Percentiles rank a stretch among this genome's conserved stretches.
Conservation (phyloP, 2,329 filamentous ascomycete species). For the Penicillium hordei region DNA sequence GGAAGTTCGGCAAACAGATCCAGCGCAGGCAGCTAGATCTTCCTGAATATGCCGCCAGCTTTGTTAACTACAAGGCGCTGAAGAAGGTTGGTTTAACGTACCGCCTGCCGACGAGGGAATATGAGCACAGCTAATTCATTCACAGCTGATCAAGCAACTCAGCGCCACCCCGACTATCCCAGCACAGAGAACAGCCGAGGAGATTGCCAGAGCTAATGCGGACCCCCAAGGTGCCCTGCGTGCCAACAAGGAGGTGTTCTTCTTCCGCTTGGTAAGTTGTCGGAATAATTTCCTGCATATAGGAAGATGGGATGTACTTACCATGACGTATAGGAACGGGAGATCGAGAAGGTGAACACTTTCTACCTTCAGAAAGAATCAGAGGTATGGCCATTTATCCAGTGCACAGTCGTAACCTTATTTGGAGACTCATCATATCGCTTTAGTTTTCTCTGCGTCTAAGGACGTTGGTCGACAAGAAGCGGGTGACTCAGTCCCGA, state of each 20-base stretch:
- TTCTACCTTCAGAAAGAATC: slow-evolving; percentile 98
- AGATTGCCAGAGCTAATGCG: slow-evolving; percentile 44
- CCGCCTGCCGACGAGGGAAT: not conserved
- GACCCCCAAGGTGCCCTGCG: slow-evolving; percentile 89
- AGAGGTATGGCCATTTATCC: slow-evolving; percentile 64
- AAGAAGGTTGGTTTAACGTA: slow-evolving; percentile 72
- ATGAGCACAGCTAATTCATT: slow-evolving; percentile 28
- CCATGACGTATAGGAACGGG: slow-evolving; percentile 68
- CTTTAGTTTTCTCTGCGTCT: slow-evolving; percentile 84
- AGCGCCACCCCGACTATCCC: slow-evolving; percentile 84
- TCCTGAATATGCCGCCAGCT: slow-evolving; percentile 97
- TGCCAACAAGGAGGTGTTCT: slow-evolving; percentile 97
- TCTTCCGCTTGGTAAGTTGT: slow-evolving; percentile 81
- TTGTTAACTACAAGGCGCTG: slow-evolving; percentile 98
- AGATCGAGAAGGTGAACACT: slow-evolving; percentile 96
- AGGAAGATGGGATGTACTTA: not conserved
- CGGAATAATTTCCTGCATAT: not conserved
- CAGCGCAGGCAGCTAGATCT: slow-evolving; percentile 99
- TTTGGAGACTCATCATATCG: not conserved
- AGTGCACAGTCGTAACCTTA: not conserved
- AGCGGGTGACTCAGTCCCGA: slow-evolving; percentile 81
- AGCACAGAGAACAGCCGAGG: slow-evolving; percentile 63
- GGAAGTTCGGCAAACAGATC: slow-evolving; percentile 99
- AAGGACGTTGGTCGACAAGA: slow-evolving; percentile 91
- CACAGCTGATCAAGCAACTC: slow-evolving; percentile 94